Percentiles rank a stretch among this genome's conserved stretches.
Evolutionary conservation across 139 green algal species (phyloP).

Genomic region (Tetraselmis striata): DNA sequence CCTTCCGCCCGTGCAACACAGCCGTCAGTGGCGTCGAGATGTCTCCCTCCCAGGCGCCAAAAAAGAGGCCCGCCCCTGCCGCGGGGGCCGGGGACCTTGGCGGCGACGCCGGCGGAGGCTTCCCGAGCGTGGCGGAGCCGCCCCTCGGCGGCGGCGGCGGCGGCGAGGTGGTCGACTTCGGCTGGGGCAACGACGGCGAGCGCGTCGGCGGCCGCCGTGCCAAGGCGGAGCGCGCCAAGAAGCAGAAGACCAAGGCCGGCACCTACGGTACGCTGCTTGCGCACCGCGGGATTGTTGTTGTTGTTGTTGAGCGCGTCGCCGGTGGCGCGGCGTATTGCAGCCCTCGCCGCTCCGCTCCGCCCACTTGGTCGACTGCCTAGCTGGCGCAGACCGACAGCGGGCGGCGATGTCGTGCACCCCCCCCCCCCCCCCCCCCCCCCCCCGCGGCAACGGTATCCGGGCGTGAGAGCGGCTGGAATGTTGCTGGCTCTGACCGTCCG

Average conservation of each 20-base stretch:
- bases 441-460: too few species aligned
- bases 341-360: not conserved
- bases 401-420: too few species aligned
- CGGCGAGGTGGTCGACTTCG: constrained; percentile 23
- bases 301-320: not conserved
- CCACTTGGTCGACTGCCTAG: too few species aligned
- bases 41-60: not conserved
- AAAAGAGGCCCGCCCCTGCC: not conserved
- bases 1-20: not conserved
- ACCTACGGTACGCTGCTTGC: constrained; percentile 48
- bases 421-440: too few species aligned
- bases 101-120: not conserved
- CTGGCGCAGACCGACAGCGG: too few species aligned
- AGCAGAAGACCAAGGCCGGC: constrained; percentile 52
- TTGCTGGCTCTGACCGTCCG: too few species aligned
- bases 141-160: constrained; percentile 15
- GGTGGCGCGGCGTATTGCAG: constrained; percentile 13
- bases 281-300: not conserved
- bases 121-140: too few species aligned
- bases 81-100: not conserved
- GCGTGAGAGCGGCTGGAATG: too few species aligned
- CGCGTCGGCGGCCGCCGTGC: constrained; percentile 28
- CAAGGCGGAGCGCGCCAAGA: constrained; percentile 33
- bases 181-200: constrained; percentile 22
- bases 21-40: not conserved